A percentile compares a stretch with the other conserved stretches of the same genome.
These are phyloP conservation scores for Pichia deserticola DNA, from an alignment of 805 yeast species.

Conservation along the genomic window DNA sequence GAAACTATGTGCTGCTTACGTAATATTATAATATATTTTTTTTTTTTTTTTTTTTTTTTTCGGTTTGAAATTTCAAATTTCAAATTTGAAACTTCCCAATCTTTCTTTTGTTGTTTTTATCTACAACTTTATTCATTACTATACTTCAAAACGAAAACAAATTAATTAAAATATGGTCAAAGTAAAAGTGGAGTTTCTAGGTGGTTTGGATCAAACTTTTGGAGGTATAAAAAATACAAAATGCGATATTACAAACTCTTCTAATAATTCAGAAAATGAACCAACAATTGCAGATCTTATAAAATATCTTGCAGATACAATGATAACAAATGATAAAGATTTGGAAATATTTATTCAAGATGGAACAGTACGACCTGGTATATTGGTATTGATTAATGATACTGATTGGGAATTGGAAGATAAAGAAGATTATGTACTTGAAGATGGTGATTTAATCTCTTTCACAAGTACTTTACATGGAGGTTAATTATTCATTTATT, in stretches of 20 bases:
- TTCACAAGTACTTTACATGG: slow-evolving; percentile 95
- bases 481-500: slow-evolving; percentile 40
- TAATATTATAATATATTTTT: too few relatives aligned
- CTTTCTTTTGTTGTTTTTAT: too few relatives aligned
- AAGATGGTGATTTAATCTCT: slow-evolving; percentile 68
- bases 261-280: slow-evolving; percentile 12
- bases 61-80: too few relatives aligned
- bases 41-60: too few relatives aligned
- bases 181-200: slow-evolving; percentile 43
- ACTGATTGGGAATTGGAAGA: slow-evolving; percentile 97
- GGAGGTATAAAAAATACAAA: slow-evolving; percentile 37
- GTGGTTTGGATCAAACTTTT: slow-evolving; percentile 82
- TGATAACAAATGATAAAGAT: slow-evolving; percentile 56
- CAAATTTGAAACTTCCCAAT: too few relatives aligned
- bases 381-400: slow-evolving; percentile 83
- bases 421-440: slow-evolving; percentile 71
- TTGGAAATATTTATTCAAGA: slow-evolving; percentile 74
- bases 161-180: slow-evolving; percentile 19
- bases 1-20: too few relatives aligned
- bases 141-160: too few relatives aligned
- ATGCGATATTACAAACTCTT: slow-evolving; percentile 15
- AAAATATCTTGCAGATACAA: slow-evolving; percentile 41
- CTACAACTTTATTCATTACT: too few relatives aligned
- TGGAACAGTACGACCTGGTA: slow-evolving; percentile 83
- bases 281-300: slow-evolving; percentile 45